Evolutionary conservation across 2,329 filamentous ascomycete genomes (phyloP), one percentile per base, ranked within the genome.

Genomic region (Grosmannia clavigera): DNA sequence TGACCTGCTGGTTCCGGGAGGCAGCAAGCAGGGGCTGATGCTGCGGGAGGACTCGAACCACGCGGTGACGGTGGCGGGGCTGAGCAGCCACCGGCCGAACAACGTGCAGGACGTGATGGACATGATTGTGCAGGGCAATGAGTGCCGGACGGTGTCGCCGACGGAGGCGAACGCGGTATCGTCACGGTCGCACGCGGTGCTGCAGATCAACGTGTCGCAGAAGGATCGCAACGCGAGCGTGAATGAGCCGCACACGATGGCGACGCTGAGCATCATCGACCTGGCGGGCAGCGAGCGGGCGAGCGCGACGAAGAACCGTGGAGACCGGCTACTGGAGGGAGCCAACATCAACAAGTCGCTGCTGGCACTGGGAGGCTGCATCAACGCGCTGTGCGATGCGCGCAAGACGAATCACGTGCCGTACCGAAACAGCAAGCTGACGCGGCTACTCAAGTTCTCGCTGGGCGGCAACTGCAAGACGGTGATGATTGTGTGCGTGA

Each of bases 341-440:
- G 94, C 94, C 67, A 99, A 99, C 73, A 99, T 99, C 82, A 99
- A 99, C 82, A 96, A 97, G 70, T 99, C 94, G 1, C 80, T 99
- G 3, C 83, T 99, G 19, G 92, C 94, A 0, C 77, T 99, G 10
- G 94, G 94, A 63, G 92, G 92, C 73, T 99, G 94, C 75, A 99
- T 99, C 79, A 99, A 99, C 68, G 95, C 94, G 5, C 84, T 99
- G 19, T 99, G 94, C 74, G 94, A 99, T 69, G 84, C 89, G 5
- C 84, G 90, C 58, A 95, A 94, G 75, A 87, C 84, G 65, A 94
- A 95, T 66, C 94, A 99, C 72, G 88, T 99, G 16, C 94, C 94
- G 0, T 99, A 99, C 75, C 85, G 94, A 67, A 97, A 99, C 75
- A 97, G 92, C 64, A 99, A 97, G 69, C 85, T 99, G 59, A 99